Evolutionary conservation across 805 yeast genomes (phyloP), one percentile per base, ranked within the genome.

Genomic region (Kregervanrija delftensis): DNA sequence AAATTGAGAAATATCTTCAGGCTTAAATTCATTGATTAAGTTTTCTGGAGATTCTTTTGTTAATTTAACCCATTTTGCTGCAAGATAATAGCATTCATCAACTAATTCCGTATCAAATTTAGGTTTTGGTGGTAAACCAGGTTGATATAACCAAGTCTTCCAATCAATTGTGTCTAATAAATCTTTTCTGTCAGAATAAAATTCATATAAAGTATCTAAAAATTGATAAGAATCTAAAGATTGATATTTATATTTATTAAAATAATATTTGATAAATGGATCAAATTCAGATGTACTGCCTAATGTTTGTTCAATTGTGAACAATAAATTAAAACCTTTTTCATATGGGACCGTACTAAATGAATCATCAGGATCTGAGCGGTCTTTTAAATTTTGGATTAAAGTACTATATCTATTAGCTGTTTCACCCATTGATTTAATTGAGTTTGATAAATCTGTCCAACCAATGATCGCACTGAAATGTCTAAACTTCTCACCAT

Each of bases 101-200:
- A 84, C 95, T 55, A 89, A 68, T 2, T 81, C 68, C 2, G 95
- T 86, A 59, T 86, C 87, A 58, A 89, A 88, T 33, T 76, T 58
- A 12, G 95, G 96, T 59, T 79, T 83, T 50, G 95, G 95, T 36
- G 97, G 96, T 73, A 89, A 74, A 2, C 96, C 96, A 5, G 93
- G 84, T 36, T 74, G 69, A 63, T 72, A 84, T 45, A 87, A 67
- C 96, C 96, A 89, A 28, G 77, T 64, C 43, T 86, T 72, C 96
- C 96, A 89, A 63, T 89, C 96, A 42, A 90, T 75, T 8, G 73
- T 52, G 55, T 85, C 84, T 54, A 86, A 71, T n/a, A 72, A 53
- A 1, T 63, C 72, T 44, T 70, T 68, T 46, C 77, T 67, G 17
- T 63, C 64, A 3, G 61, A 42, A 37, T 68, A 61, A 58, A 78